These are phyloP conservation scores for Boletellus sp. DNA, from an alignment of 1,284 basidiomycete genomes.

Conservation along the genomic window DNA sequence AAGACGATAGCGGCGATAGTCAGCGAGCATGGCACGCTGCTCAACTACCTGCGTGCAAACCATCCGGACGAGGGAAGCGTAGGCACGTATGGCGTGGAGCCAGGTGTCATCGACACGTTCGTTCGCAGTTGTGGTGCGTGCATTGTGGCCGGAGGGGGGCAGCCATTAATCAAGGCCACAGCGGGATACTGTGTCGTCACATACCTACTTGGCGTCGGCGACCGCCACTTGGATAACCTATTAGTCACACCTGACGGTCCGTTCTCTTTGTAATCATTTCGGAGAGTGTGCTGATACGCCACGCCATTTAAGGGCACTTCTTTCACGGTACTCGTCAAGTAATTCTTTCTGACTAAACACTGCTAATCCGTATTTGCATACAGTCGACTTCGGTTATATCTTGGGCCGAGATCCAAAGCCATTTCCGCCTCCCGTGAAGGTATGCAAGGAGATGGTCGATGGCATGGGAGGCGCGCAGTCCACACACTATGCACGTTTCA, in stretches of 20 bases:
- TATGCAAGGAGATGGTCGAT: slow-evolving; percentile 99
- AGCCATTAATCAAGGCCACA: slow-evolving; percentile 34
- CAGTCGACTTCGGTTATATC: slow-evolving; percentile 99
- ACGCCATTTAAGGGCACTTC: slow-evolving; percentile 57
- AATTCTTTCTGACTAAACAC: not conserved
- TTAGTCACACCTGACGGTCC: slow-evolving; percentile 88
- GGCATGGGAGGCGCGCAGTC: slow-evolving; percentile 97
- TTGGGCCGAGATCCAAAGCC: slow-evolving; percentile 97
- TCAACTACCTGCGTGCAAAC: slow-evolving; percentile 84
- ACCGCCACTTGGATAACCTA: slow-evolving; percentile 95
- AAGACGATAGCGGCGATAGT: slow-evolving; percentile 93
- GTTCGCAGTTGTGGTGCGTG: slow-evolving; percentile 92
- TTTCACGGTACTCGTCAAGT: slow-evolving; percentile 68
- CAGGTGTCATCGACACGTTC: slow-evolving; percentile 92
- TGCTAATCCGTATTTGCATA: slow-evolving; percentile 8
- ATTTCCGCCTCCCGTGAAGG: slow-evolving; percentile 96
- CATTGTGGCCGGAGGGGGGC: not conserved
- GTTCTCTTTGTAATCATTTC: slow-evolving; percentile 28
- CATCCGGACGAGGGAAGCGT: slow-evolving; percentile 91
- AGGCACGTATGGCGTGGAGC: slow-evolving; percentile 90
- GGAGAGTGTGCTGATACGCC: slow-evolving; percentile 5
- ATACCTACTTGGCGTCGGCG: slow-evolving; percentile 94
- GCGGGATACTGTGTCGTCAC: slow-evolving; percentile 99
- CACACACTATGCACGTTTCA: slow-evolving; percentile 91
- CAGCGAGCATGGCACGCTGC: slow-evolving; percentile 86